Conservation (phyloP, 2,329 filamentous ascomycete genomes). For the Diaporthe destruens region DNA sequence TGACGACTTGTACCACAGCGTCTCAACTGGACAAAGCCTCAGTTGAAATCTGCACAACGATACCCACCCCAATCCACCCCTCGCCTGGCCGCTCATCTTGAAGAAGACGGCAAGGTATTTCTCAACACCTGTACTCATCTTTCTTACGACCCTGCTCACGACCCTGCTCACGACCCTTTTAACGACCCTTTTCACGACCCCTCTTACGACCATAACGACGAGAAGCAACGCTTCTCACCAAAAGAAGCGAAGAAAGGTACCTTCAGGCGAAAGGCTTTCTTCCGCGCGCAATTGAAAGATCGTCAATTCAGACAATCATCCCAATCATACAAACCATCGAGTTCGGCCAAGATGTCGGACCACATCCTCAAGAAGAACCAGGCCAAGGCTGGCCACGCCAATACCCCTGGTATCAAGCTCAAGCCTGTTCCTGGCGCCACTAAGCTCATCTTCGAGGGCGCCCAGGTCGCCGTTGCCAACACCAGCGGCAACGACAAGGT, state of each 20-base stretch:
- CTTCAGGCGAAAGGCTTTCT: constrained; percentile 28
- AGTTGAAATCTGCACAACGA: constrained; percentile 7
- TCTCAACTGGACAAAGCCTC: neutral
- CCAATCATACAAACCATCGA: neutral
- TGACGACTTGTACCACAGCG: constrained; percentile 12
- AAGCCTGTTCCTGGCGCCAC: constrained; percentile 4
- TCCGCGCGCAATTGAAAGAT: neutral
- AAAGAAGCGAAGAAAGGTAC: constrained; percentile 19
- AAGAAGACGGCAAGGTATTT: constrained; percentile 14
- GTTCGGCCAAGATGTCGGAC: constrained; percentile 21
- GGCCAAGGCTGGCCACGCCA: neutral
- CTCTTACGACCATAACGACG: constrained; percentile 27
- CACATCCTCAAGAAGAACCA: constrained; percentile 21
- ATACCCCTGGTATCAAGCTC: constrained; percentile 21
- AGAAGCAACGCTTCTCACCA: constrained; percentile 15
- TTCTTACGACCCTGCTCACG: neutral
- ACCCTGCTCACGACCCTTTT: no score
- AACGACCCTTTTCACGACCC: no score
- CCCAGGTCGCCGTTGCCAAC: neutral
- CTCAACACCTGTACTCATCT: constrained; percentile 1
- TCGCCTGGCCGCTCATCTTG: constrained; percentile 20
- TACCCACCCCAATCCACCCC: neutral
- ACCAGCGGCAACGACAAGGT: neutral
- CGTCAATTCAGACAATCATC: neutral
- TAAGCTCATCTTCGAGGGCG: neutral